A percentile compares a stretch with the other conserved stretches of the same genome.
phyloP scores from a whole-genome alignment of 257 asterid species.

The Nicotiana obtusifolia region DNA sequence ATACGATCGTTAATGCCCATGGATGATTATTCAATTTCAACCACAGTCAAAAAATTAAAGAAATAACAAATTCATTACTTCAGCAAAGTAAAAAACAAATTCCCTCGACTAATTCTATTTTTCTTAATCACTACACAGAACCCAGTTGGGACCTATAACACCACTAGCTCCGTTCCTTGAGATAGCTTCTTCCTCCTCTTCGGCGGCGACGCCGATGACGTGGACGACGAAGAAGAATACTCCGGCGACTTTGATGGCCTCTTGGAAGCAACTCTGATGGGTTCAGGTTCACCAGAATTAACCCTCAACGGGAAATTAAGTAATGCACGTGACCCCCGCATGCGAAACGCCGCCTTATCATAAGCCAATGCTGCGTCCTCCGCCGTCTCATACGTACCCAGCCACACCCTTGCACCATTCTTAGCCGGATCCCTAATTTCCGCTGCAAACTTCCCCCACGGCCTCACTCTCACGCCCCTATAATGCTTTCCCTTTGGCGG shows the following conservation, averaged over 20 bases:
- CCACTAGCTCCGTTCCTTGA: background rate
- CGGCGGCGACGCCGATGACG: background rate
- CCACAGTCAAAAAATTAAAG: no score
- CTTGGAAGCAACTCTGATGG: constrained; percentile 21
- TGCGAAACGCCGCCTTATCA: constrained; percentile 34
- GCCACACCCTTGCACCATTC: constrained; percentile 34
- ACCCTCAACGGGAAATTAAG: constrained; percentile 29
- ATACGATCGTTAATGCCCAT: no score
- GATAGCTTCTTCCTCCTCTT: constrained; percentile 21
- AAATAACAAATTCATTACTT: no score
- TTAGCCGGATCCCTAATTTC: constrained; percentile 34
- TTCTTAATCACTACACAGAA: no score
- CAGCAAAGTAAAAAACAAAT: no score
- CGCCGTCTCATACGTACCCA: constrained; percentile 34
- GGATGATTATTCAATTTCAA: no score
- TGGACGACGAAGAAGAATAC: background rate
- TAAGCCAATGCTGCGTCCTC: constrained; percentile 14
- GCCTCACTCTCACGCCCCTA: constrained; percentile 31
- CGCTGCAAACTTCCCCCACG: constrained; percentile 27
- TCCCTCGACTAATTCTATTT: no score
- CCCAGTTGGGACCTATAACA: background rate
- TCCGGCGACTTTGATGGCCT: constrained; percentile 10
- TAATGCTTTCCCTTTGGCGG: constrained; percentile 21
- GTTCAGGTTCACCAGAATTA: constrained; percentile 34
- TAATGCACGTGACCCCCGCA: constrained; percentile 34